Percentiles rank a stretch among this genome's conserved stretches.
Conservation (phyloP, 805 yeast species). For the Huiozyma sinensis region DNA sequence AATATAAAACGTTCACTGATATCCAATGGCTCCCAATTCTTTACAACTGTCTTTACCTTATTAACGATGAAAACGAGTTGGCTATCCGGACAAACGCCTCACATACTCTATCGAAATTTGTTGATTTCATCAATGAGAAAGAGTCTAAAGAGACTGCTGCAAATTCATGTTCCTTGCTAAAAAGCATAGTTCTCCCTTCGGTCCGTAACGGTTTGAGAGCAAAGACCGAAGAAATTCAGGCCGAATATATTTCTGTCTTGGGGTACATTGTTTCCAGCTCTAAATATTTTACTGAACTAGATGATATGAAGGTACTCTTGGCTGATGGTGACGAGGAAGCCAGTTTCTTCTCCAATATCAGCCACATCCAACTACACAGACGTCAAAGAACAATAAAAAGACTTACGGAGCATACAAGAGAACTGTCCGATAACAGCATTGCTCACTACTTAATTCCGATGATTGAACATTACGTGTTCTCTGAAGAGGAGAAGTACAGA, state of each 20-base stretch:
- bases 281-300: conserved; percentile 38
- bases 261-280: conserved; percentile 48
- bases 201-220: conserved; percentile 58
- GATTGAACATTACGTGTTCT: conserved; percentile 65
- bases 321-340: conserved; percentile 70
- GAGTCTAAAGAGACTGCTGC: conserved; percentile 20
- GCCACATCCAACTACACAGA: conserved; percentile 76
- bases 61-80: conserved; percentile 69
- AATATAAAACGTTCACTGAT: conserved; percentile 35
- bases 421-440: conserved; percentile 46
- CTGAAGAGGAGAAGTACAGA: conserved; percentile 46
- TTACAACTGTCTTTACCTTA: conserved; percentile 54
- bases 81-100: conserved; percentile 73
- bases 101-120: conserved; percentile 48
- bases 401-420: conserved; percentile 38
- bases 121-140: conserved; percentile 42
- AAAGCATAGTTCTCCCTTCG: conserved; percentile 49
- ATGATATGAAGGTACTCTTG: conserved; percentile 55
- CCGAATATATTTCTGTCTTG: conserved; percentile 60
- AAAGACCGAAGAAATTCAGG: conserved; percentile 48
- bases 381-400: conserved; percentile 75
- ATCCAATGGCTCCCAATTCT: conserved; percentile 74
- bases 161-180: conserved; percentile 31
- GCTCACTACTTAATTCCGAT: conserved; percentile 78
- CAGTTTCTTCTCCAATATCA: conserved; percentile 64